A percentile compares a stretch with the other conserved stretches of the same genome.
Evolutionary conservation across 306 rosid genomes (phyloP).

Genomic region (Quercus aquifolioides): DNA sequence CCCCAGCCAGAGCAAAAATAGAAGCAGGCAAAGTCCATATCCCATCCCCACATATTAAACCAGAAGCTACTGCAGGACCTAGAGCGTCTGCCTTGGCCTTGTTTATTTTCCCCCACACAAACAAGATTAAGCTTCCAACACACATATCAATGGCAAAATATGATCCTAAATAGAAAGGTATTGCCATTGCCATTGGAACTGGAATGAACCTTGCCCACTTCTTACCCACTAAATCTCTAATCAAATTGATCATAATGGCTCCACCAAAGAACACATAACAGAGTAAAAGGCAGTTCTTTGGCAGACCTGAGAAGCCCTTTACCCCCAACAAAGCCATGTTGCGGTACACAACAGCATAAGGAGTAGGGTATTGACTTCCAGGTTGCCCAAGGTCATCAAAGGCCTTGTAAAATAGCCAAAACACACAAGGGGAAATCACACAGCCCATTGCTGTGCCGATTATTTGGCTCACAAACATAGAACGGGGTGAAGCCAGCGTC

Average conservation of each 20-base stretch:
- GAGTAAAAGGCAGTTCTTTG: slow-evolving; percentile 5
- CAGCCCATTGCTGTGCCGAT: slow-evolving; percentile 18
- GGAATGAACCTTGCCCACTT: neutral
- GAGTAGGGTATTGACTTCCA: slow-evolving; percentile 37
- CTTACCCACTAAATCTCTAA: neutral
- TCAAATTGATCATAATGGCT: neutral
- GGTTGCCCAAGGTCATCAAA: slow-evolving; percentile 40
- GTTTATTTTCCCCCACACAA: too few relatives aligned
- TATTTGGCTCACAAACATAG: slow-evolving; percentile 16
- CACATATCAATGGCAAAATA: too few relatives aligned
- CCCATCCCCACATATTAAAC: too few relatives aligned
- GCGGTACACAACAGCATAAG: slow-evolving; percentile 6
- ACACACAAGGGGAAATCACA: slow-evolving; percentile 3
- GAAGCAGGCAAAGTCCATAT: too few relatives aligned
- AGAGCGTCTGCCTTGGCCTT: too few relatives aligned
- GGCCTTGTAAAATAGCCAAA: slow-evolving; percentile 15
- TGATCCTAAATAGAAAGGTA: neutral
- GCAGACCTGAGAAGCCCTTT: neutral
- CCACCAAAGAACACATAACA: neutral
- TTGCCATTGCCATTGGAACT: slow-evolving; percentile 10
- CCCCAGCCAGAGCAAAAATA: too few relatives aligned
- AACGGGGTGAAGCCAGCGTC: slow-evolving; percentile 8
- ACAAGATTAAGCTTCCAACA: too few relatives aligned
- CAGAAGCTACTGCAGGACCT: too few relatives aligned
- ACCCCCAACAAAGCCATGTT: neutral